phyloP scores from a whole-genome alignment of 148 eudicot genomes.

The Pharnaceum exiguum region DNA sequence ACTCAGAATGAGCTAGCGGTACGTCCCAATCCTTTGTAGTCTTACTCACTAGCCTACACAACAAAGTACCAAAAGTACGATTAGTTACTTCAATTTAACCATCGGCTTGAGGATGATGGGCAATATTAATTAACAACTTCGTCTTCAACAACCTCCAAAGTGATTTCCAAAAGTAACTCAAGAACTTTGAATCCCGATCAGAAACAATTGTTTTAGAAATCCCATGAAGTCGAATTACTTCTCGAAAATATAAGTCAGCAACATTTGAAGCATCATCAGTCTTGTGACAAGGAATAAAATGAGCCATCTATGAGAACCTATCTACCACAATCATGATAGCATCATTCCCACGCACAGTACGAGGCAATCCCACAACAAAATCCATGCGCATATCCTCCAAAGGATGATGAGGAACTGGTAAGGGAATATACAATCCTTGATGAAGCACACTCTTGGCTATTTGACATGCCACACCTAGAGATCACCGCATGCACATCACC shows the following conservation, averaged over 20 bases:
- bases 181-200: not conserved
- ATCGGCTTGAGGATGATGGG: conserved; percentile 17
- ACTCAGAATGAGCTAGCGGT: not conserved
- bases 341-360: not conserved
- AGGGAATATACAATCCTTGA: not conserved
- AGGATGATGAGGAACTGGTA: not conserved
- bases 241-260: not conserved
- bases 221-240: not conserved
- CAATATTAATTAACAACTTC: conserved; percentile 1
- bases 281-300: not conserved
- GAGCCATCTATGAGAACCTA: conserved; percentile 18
- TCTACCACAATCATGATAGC: conserved; percentile 18
- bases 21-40: not conserved
- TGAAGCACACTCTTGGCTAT: not conserved
- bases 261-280: not conserved
- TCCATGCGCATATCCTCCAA: conserved; percentile 8
- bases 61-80: not conserved
- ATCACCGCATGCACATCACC: too few relatives aligned
- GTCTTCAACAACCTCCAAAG: conserved; percentile 7
- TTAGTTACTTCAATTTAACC: conserved; percentile 8
- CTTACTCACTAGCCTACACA: conserved; percentile 2
- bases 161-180: not conserved
- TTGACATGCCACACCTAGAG: too few relatives aligned
- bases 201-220: not conserved
- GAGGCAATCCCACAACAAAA: conserved; percentile 10